A percentile compares a stretch with the other conserved stretches of the same genome.
phyloP scores from a whole-genome alignment of 768 basidiomycete genomes.

The Sporobolomyces pararoseus region DNA sequence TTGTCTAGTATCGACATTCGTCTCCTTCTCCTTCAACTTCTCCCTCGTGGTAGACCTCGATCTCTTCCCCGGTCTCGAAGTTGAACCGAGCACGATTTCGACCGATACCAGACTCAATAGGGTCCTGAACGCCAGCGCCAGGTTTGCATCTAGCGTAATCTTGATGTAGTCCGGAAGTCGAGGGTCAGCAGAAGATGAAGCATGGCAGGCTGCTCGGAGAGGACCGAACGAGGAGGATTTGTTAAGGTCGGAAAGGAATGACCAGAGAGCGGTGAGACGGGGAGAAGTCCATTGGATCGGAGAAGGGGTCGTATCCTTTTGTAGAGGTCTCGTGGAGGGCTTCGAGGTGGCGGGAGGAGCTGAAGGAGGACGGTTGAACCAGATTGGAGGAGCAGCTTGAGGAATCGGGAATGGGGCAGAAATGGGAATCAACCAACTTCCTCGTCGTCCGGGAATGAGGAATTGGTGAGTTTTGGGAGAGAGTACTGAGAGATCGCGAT shows the following conservation, averaged over 20 bases:
- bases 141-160: conserved; percentile 19
- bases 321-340: not conserved
- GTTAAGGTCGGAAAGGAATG: not conserved
- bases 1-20: not conserved
- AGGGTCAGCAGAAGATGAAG: not conserved
- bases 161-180: conserved; percentile 7
- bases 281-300: conserved; percentile 29
- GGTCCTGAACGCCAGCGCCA: conserved; percentile 25
- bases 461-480: not conserved
- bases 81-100: not conserved
- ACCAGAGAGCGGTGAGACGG: conserved; percentile 16
- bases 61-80: not conserved
- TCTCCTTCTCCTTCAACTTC: conserved; percentile 6
- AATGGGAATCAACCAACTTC: conserved; percentile 32
- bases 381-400: not conserved
- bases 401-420: not conserved
- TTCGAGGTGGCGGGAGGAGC: not conserved
- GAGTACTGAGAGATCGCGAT: not conserved
- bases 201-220: not conserved
- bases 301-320: not conserved
- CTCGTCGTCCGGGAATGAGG: conserved; percentile 24
- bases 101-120: not conserved
- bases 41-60: not conserved
- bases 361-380: not conserved
- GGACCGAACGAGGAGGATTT: conserved; percentile 2